Evolutionary conservation across 768 basidiomycete genomes (phyloP), one percentile per base, ranked within the genome.

Genomic region (Calocybe cyanea): DNA sequence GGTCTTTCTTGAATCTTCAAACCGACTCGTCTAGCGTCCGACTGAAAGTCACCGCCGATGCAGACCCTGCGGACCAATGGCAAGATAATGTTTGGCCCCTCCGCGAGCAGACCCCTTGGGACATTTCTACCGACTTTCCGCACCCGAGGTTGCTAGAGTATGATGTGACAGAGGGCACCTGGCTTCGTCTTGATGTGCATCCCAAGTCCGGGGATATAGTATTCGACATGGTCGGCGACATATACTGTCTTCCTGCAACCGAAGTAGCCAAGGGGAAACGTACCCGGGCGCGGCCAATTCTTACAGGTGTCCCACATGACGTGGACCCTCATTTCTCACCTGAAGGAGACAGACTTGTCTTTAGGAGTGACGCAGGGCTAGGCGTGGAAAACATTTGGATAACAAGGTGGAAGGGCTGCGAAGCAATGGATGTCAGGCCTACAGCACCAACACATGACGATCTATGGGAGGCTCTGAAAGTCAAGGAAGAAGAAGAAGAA

Each of bases 341-440:
- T 0, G 62, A 71, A 31, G 85, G 86, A 0, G 74, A 80, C 45
- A 66, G 69, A 35, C 48, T 87, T n/a, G 80, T 80, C 3, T 88
- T 83, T 58, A 73, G 77, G 50, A 87, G 85, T 41, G 85, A 87
- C 60, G 85, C 85, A 6, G 83, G 71, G 28, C 68, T 84, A 2
- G 86, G 86, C 4, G 67, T 86, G 13, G 84, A 87, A 55, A 87
- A 88, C 54, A 83, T 88, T 5, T 88, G 84, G 84, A 69, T 83
- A 15, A 75, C 69, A 47, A 68, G 73, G 11, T 88, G 83, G 84
- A 69, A 63, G 43, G 81, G 81, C n/a, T 87, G 86, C 56, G 64
- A 72, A 25, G 70, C 64, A 9, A 83, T 83, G 76, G 73, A 79
- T 54, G 51, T 85, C 11, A 66, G 76, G 46, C 64, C 69, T 7